A percentile compares a stretch with the other conserved stretches of the same genome.
Conservation (phyloP, 2,329 filamentous ascomycete genomes). For the Pyrenophora graminea region DNA sequence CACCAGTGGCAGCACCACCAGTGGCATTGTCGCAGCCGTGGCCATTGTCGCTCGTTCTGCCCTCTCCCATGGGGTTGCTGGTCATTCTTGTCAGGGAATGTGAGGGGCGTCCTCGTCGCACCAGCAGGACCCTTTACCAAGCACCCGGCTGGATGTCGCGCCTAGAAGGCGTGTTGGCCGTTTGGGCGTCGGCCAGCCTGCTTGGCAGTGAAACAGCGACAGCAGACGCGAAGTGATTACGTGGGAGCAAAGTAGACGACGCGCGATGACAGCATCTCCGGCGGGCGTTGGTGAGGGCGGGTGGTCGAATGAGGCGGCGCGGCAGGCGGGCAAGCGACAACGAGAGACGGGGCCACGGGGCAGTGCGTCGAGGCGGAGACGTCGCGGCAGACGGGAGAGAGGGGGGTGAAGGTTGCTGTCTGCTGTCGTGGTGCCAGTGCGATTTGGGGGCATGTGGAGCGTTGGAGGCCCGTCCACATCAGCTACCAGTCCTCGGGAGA, state of each 20-base stretch:
- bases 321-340: not conserved
- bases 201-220: slow-evolving; percentile 27
- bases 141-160: slow-evolving; percentile 20
- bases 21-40: not conserved
- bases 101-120: slow-evolving; percentile 28
- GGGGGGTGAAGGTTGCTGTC: not conserved
- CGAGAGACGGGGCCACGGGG: not conserved
- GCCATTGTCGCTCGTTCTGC: slow-evolving; percentile 31
- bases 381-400: not conserved
- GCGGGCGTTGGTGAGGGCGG: not conserved
- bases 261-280: slow-evolving; percentile 32
- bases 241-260: slow-evolving; percentile 32
- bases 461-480: slow-evolving; percentile 1
- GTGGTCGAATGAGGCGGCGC: not conserved
- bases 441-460: slow-evolving; percentile 10
- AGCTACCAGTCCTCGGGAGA: slow-evolving; percentile 9
- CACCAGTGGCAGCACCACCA: not conserved
- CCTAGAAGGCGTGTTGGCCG: slow-evolving; percentile 8
- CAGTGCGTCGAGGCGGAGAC: not conserved
- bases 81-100: slow-evolving; percentile 31
- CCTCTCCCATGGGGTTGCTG: slow-evolving; percentile 37
- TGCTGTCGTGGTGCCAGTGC: not conserved
- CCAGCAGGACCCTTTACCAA: slow-evolving; percentile 18
- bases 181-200: slow-evolving; percentile 11
- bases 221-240: slow-evolving; percentile 21